Conservation (phyloP, 257 asterid genomes). For the Solanum megistacrolobum region DNA sequence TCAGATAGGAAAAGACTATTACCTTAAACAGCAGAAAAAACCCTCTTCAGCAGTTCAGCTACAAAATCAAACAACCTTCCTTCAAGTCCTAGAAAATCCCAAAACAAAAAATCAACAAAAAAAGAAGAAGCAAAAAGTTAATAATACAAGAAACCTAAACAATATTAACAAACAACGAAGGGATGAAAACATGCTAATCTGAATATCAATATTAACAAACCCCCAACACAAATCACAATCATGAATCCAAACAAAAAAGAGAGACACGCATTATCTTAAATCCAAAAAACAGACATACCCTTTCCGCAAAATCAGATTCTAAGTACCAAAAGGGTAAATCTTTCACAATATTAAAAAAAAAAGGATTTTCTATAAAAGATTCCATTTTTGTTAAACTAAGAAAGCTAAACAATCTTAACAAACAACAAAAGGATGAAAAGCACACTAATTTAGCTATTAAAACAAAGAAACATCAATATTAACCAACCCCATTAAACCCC, state of each 20-base stretch:
- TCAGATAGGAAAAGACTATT: conserved; percentile 4
- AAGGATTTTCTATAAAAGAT: not conserved
- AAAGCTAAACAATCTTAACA: not conserved
- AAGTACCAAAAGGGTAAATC: not conserved
- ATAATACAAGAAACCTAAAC: not conserved
- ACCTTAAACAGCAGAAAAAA: not conserved
- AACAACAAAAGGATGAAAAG: not conserved
- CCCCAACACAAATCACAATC: conserved; percentile 28
- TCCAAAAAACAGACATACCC: not conserved
- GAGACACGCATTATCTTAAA: not conserved
- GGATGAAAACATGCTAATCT: conserved; percentile 1
- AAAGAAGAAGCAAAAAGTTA: not conserved
- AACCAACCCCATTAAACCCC: conserved; percentile 22
- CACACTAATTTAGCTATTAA: conserved; percentile 25
- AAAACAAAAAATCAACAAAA: conserved; percentile 14
- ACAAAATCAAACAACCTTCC: conserved; percentile 38
- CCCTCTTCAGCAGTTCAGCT: conserved; percentile 37
- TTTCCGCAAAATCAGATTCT: not conserved
- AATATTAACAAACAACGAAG: not conserved
- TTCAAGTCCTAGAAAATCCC: conserved; percentile 25
- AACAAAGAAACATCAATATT: conserved; percentile 37
- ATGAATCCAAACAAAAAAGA: not conserved
- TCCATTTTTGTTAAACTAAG: not conserved
- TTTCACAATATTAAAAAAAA: not conserved
- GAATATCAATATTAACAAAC: conserved; percentile 4